A percentile compares a stretch with the other conserved stretches of the same genome.
These are phyloP conservation scores for Paradendryphiella salina DNA, from an alignment of 2,329 filamentous ascomycete species.

Conservation along the genomic window DNA sequence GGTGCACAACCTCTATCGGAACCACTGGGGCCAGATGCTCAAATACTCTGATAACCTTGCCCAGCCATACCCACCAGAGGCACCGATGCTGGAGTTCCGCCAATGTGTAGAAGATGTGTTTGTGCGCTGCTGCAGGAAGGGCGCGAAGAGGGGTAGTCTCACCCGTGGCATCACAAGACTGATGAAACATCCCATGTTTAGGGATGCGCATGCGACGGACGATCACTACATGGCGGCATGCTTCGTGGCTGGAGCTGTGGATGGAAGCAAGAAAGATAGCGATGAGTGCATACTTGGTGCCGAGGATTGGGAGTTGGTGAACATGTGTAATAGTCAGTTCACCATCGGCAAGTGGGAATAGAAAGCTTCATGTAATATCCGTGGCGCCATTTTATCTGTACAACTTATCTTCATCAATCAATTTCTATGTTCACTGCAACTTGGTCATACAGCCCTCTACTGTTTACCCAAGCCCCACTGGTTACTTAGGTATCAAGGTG, in stretches of 20 bases:
- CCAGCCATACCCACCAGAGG: constrained; percentile 60
- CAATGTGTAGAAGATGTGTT: constrained; percentile 66
- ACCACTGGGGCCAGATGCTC: constrained; percentile 67
- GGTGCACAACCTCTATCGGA: constrained; percentile 72
- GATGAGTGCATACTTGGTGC: constrained; percentile 36
- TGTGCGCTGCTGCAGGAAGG: constrained; percentile 52
- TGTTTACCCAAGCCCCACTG: no score
- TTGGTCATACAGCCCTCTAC: neutral
- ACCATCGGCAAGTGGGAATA: constrained; percentile 33
- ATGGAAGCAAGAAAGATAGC: constrained; percentile 25
- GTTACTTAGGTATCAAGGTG: no score
- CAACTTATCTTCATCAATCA: neutral
- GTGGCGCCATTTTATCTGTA: neutral
- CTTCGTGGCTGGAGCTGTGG: constrained; percentile 61
- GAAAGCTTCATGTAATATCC: neutral
- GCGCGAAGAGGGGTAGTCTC: constrained; percentile 52
- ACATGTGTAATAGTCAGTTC: constrained; percentile 44
- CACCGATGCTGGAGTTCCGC: constrained; percentile 66
- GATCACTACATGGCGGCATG: constrained; percentile 70
- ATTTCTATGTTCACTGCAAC: neutral
- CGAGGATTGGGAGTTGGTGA: constrained; percentile 41
- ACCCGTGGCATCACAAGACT: constrained; percentile 61
- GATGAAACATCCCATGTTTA: constrained; percentile 69
- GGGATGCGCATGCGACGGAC: constrained; percentile 70
- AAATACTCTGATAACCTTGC: constrained; percentile 66